These are phyloP conservation scores for Geranium rotundifolium DNA, from an alignment of 345 rosid genomes.

Conservation along the genomic window DNA sequence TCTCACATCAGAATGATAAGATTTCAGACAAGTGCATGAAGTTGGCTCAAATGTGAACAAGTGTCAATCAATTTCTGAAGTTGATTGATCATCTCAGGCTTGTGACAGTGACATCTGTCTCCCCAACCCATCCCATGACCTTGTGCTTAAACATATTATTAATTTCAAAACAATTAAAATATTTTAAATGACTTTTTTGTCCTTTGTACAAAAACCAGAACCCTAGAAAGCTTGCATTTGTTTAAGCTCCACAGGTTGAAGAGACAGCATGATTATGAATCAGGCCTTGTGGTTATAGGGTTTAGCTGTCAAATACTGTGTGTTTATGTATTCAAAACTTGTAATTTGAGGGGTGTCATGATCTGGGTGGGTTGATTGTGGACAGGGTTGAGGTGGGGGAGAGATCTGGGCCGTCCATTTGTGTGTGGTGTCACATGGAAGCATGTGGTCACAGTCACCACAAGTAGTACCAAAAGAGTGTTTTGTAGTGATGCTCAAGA, in stretches of 20 bases:
- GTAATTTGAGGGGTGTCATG: neutral
- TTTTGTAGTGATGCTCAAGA: constrained; percentile 43
- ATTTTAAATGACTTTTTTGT: neutral
- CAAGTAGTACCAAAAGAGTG: constrained; percentile 26
- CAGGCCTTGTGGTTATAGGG: no score
- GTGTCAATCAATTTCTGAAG: constrained; percentile 14
- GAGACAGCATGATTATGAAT: no score
- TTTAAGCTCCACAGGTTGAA: no score
- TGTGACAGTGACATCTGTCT: constrained; percentile 18
- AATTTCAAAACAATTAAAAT: neutral
- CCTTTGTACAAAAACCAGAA: constrained; percentile 9
- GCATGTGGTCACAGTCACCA: constrained; percentile 37
- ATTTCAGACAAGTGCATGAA: neutral
- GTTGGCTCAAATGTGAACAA: constrained; percentile 7
- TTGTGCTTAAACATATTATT: neutral
- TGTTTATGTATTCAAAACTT: neutral
- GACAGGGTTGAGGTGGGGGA: constrained; percentile 1
- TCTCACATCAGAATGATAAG: neutral
- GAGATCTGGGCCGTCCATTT: constrained; percentile 17
- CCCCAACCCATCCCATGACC: constrained; percentile 9
- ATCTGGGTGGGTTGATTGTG: constrained; percentile 5
- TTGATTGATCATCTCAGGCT: constrained; percentile 19
- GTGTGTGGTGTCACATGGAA: constrained; percentile 39
- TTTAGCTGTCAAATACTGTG: no score
- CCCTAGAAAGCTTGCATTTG: neutral